Conservation (phyloP, 2,329 filamentous ascomycete genomes). For the Lojkania enalia region DNA sequence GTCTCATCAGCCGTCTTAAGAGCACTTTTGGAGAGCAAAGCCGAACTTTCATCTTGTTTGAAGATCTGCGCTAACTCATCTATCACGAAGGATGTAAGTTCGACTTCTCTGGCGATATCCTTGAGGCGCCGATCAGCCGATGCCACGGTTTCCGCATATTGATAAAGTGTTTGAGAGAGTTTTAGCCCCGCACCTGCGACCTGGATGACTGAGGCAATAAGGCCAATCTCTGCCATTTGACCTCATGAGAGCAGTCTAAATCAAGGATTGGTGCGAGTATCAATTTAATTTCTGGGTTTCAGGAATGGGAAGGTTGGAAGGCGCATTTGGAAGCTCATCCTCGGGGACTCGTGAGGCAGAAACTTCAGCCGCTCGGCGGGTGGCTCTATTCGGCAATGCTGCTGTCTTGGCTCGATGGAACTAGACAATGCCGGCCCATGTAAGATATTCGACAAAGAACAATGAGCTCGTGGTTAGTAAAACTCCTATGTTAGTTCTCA, state of each 20-base stretch:
- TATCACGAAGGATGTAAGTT: conserved; percentile 32
- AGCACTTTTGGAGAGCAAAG: conserved; percentile 30
- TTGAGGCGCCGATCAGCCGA: conserved; percentile 33
- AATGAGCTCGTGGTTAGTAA: too few relatives aligned
- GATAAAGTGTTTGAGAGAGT: conserved; percentile 34
- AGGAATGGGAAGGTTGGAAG: too few relatives aligned
- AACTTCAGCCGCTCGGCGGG: too few relatives aligned
- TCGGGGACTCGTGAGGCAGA: too few relatives aligned
- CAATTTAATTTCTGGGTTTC: too few relatives aligned
- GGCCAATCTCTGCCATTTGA: conserved; percentile 32
- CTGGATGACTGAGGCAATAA: conserved; percentile 37
- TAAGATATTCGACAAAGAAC: too few relatives aligned
- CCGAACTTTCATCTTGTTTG: conserved; percentile 26
- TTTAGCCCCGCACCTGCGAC: conserved; percentile 35
- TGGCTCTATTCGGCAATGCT: too few relatives aligned
- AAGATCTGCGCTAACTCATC: conserved; percentile 34
- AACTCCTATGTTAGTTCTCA: too few relatives aligned
- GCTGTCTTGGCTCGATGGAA: too few relatives aligned
- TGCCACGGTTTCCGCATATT: conserved; percentile 36
- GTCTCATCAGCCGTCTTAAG: conserved; percentile 32
- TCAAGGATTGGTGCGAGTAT: too few relatives aligned
- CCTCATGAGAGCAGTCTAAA: background rate
- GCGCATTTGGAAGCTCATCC: too few relatives aligned
- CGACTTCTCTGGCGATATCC: conserved; percentile 34
- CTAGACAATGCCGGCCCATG: too few relatives aligned